These are phyloP conservation scores for Dendrostoma leiphaemia DNA, from an alignment of 2,329 filamentous ascomycete species.

Conservation along the genomic window DNA sequence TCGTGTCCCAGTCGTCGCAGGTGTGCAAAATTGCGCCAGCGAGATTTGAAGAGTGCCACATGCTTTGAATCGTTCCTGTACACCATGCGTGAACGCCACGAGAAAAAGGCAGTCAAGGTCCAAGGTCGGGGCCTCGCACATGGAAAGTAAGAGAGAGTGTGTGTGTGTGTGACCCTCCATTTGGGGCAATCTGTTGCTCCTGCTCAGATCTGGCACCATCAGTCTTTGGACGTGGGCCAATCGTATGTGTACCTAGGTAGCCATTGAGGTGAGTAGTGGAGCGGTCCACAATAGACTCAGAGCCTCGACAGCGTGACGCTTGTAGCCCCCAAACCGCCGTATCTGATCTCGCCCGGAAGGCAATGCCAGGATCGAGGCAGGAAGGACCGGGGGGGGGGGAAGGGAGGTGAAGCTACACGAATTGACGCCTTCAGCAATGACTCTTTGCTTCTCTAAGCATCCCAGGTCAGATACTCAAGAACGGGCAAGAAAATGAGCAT, in stretches of 20 bases:
- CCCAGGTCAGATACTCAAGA: no score
- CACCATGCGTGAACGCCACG: not conserved
- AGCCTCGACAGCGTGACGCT: not conserved
- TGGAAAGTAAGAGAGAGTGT: no score
- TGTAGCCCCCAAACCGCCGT: not conserved
- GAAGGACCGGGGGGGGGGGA: no score
- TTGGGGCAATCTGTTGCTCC: not conserved
- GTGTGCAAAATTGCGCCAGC: no score
- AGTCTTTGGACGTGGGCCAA: not conserved
- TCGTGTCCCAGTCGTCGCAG: not conserved
- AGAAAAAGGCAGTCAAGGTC: not conserved
- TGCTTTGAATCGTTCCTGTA: not conserved
- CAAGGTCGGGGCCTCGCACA: not conserved
- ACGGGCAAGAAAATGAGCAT: no score
- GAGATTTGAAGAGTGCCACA: no score
- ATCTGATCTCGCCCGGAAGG: not conserved
- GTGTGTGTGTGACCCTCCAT: not conserved
- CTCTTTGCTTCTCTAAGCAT: not conserved
- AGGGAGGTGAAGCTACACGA: no score
- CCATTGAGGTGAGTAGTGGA: not conserved
- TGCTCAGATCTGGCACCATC: not conserved
- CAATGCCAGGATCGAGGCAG: not conserved
- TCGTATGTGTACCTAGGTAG: not conserved
- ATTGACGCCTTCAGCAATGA: no score
- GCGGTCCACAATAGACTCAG: not conserved